Evolutionary conservation across 2,329 filamentous ascomycete genomes (phyloP).

Genomic region (Cercospora beticola): DNA sequence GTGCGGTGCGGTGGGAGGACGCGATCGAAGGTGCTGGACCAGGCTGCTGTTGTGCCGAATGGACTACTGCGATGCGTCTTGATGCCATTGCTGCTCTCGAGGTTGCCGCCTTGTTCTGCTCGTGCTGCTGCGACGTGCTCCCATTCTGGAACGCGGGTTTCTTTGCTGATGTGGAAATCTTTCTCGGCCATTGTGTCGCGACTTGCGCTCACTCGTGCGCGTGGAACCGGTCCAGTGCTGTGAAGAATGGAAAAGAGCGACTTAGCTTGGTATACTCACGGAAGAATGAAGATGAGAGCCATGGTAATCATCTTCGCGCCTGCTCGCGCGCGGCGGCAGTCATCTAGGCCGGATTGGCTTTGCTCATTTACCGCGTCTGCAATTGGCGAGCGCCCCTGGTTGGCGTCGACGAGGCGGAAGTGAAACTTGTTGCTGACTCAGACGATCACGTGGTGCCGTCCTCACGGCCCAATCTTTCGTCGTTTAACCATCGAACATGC

Average conservation of each 20-base stretch:
- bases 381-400: conserved; percentile 4
- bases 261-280: background rate
- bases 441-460: background rate
- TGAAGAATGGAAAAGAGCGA: background rate
- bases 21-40: conserved; percentile 7
- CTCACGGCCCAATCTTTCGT: background rate
- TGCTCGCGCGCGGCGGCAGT: background rate
- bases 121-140: conserved; percentile 24
- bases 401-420: background rate
- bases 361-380: conserved; percentile 2
- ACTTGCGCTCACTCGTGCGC: background rate
- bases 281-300: background rate
- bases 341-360: conserved; percentile 1
- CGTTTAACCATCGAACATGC: background rate
- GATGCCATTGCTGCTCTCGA: background rate
- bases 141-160: conserved; percentile 27
- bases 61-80: background rate
- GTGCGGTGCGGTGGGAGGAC: conserved; percentile 15
- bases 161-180: conserved; percentile 13
- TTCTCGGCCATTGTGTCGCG: background rate
- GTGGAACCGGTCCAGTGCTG: background rate
- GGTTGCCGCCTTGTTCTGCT: background rate
- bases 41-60: conserved; percentile 2
- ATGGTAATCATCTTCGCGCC: background rate
- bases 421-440: background rate